Conservation (phyloP, 2,329 filamentous ascomycete species). For the Beauveria brongniartii region DNA sequence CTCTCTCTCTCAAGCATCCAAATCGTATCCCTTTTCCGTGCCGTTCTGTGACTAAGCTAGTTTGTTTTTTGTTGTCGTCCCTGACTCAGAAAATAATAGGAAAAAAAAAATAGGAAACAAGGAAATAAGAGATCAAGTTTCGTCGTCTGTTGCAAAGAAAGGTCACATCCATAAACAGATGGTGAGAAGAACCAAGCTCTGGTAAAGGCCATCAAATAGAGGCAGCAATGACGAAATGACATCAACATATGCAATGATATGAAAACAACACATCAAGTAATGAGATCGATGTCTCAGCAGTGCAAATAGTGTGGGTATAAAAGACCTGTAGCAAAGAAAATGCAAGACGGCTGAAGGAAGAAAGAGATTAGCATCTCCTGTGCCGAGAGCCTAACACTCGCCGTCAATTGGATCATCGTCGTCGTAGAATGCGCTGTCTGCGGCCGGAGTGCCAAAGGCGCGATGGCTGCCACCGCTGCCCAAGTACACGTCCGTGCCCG, state of each 20-base stretch:
- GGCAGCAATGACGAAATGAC: not conserved
- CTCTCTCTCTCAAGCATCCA: not conserved
- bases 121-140: not conserved
- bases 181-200: too few species aligned
- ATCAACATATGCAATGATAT: not conserved
- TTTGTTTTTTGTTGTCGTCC: too few species aligned
- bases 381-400: slow-evolving; percentile 23
- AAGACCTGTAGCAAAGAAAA: not conserved
- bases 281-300: not conserved
- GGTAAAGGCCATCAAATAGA: not conserved
- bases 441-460: not conserved
- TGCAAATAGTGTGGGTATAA: not conserved
- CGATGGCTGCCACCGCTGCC: not conserved
- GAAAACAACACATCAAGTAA: not conserved
- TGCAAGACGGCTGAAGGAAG: not conserved
- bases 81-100: too few species aligned
- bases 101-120: not conserved
- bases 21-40: not conserved
- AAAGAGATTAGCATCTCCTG: not conserved
- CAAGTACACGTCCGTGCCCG: slow-evolving; percentile 13
- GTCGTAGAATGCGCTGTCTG: slow-evolving; percentile 7
- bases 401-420: slow-evolving; percentile 24
- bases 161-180: too few species aligned
- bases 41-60: too few species aligned
- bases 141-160: not conserved